Base-by-base conservation (phyloP, 345 rosid species). In the Rhizophora mangle region DNA sequence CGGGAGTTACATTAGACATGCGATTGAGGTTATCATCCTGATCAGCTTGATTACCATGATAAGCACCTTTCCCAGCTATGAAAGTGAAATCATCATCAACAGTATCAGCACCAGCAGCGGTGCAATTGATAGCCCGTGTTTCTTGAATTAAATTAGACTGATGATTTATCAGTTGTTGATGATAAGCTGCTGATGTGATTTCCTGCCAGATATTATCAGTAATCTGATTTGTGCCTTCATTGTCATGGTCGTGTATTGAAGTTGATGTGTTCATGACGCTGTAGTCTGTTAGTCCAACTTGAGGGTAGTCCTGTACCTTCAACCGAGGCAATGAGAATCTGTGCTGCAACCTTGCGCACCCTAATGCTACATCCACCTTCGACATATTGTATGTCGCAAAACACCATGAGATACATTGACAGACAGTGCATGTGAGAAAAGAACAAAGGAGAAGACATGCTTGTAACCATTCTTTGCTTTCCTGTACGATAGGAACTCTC, bases 331-430 rank as follows among this genome's bases (percentile, higher is more conserved):
- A 27, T 53, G 86, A 61, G 58, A 88, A 75, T 64, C 93, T 74
- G n/a, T 89, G 87, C 56, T 89, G 96, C 68, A 88, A 66, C 79
- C 89, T 89, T 39, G 92, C 95, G 73, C 93, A 91, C 65, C 89
- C 93, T 51, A 87, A 46, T 55, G 85, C 96, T 53, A 89, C 78
- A 56, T 91, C 91, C 29, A 86, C 89, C 97, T 94, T 76, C 36
- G 60, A 72, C 61, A 63, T 3, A 58, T 19, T 26, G 51, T 36
- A 26, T 29, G n/a, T 32, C 20, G 54, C 19, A 21, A 24, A 36
- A 37, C 24, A 36, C 55, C n/a, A 29, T 1, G 1, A 32, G 9
- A 53, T 15, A 21, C 36, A 36, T 6, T 32, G 0, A 2, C n/a
- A 7, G 26, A 8, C 26, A 7, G 26, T 15, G 2, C 4, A 9